Evolutionary conservation across 306 rosid species (phyloP), one percentile per base, ranked within the genome.

Genomic region (Dalbergia cultrata): DNA sequence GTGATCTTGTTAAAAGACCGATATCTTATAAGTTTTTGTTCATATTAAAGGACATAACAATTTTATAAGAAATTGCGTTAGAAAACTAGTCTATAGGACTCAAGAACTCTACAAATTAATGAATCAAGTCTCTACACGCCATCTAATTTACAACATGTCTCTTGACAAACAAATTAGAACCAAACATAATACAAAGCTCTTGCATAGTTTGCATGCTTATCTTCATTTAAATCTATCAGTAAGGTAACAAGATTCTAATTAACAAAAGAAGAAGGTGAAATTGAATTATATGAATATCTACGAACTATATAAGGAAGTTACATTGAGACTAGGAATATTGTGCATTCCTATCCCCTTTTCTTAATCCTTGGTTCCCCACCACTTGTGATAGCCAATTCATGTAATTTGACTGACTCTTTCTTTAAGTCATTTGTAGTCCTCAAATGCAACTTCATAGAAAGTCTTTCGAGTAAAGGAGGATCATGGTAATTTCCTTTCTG

Each of bases 381-480:
- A 47, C 85, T 89, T 43, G 82, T 37, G 86, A 88, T 87, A 35
- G 85, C 87, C 85, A 88, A 82, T 78, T 93, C 97, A 81, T 92
- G 93, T 50, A 95, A 79, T 22, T 95, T 97, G 75, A 67, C 61
- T 6, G 99, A 92, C 80, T 95, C 98, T 77, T 88, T 88, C 87
- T 92, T 91, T 50, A 93, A 39, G 82, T 95, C 98, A 59, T 86
- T 86, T 65, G 90, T 77, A 26, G 92, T 93, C 85, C 82, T 84
- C 33, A 95, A 85, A 77, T 95, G 87, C 87, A 95, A 81, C 86
- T 83, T 92, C 67, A 93, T 98, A 0, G 94, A 83, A 86, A 95
- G 97, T 53, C 97, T 89, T 26, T 26, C 2, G 31, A 26, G 31
- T 26, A 26, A 26, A 26, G 31, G 31, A 26, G 2, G 31, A 26